These are phyloP conservation scores for Malus hybrid DNA, from an alignment of 331 rosid genomes.

Conservation along the genomic window DNA sequence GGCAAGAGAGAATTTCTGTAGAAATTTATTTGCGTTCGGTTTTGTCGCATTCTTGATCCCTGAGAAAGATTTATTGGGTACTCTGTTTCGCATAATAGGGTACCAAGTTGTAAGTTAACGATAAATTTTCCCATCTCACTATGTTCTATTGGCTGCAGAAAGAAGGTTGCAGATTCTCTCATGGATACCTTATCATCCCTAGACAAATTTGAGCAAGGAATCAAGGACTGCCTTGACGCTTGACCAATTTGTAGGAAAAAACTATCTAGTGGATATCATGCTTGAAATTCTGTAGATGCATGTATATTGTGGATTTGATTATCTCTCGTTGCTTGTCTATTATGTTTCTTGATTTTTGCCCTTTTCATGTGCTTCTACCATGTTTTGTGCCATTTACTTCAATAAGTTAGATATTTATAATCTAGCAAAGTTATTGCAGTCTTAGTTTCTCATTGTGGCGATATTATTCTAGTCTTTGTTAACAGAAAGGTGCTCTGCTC, in stretches of 20 bases:
- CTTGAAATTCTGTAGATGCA: slow-evolving; percentile 15
- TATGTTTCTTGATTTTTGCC: background rate
- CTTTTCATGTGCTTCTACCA: slow-evolving; percentile 7
- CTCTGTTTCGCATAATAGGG: background rate
- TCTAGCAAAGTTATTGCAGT: background rate
- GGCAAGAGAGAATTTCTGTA: background rate
- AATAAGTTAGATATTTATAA: background rate
- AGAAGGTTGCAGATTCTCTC: slow-evolving; percentile 63
- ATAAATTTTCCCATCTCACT: background rate
- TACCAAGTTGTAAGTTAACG: background rate
- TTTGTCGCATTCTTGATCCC: background rate
- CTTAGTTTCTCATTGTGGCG: background rate
- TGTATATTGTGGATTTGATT: slow-evolving; percentile 9
- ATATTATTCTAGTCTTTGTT: background rate
- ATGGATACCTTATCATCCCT: slow-evolving; percentile 63
- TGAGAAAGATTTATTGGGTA: background rate
- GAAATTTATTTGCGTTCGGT: background rate
- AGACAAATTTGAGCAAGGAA: slow-evolving; percentile 88
- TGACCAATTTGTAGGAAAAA: slow-evolving; percentile 20
- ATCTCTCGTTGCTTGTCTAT: slow-evolving; percentile 13
- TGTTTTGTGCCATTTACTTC: background rate
- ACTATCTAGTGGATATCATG: background rate
- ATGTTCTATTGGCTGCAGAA: slow-evolving; percentile 37
- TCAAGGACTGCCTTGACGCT: slow-evolving; percentile 79
- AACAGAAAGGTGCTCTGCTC: background rate